Base-by-base conservation (phyloP, 2,329 filamentous ascomycete genomes). In the Aureobasidium sp. region DNA sequence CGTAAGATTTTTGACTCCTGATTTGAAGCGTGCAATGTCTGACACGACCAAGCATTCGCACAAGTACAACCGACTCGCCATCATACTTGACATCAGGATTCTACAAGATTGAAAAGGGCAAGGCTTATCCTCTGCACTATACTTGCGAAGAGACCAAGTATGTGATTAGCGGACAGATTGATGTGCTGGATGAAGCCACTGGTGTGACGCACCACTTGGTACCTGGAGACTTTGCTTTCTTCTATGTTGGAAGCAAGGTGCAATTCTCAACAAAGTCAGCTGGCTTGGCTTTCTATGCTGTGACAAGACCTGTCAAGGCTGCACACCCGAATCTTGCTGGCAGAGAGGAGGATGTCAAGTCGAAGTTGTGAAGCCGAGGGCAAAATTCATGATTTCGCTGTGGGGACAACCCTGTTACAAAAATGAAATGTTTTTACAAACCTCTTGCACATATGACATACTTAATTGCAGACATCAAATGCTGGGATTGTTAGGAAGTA, bases 71-170 rank as follows among this genome's bases (percentile, higher is more conserved):
- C 30, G 61, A 60, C 30, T 52, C 49, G 9, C 64, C 64, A 9
- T 61, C 64, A 15, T 60, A 66, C 41, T 34, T 67, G 27, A 67
- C 65, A 1, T 66, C 64, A 0, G 65, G 65, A 25, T 67, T 67
- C 64, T 67, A 67, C 64, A 65, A 63, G 32, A 65, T 67, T 50
- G 62, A 63, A n/a, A 49, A 62, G n/a, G 65, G 65, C 16, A 62
- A 63, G 36, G 36, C 59, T 1, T 42, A 61, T 34, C 44, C 63
- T 7, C 59, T 63, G 3, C 47, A 62, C 57, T 67, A 67, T 52
- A 54, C 42, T 4, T 67, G 62, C 54, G 65, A 67, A n/a, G 65
- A 67, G 34, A 62, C 65, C 10, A 67, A 67, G 42, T 67, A 65
- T 44, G 63, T 67, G 3, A 57, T 67, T 32, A 62, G 34, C 21